A percentile compares a stretch with the other conserved stretches of the same genome.
These are phyloP conservation scores for Phaeoacremonium minimum DNA, from an alignment of 2,329 filamentous ascomycete genomes.

Conservation along the genomic window DNA sequence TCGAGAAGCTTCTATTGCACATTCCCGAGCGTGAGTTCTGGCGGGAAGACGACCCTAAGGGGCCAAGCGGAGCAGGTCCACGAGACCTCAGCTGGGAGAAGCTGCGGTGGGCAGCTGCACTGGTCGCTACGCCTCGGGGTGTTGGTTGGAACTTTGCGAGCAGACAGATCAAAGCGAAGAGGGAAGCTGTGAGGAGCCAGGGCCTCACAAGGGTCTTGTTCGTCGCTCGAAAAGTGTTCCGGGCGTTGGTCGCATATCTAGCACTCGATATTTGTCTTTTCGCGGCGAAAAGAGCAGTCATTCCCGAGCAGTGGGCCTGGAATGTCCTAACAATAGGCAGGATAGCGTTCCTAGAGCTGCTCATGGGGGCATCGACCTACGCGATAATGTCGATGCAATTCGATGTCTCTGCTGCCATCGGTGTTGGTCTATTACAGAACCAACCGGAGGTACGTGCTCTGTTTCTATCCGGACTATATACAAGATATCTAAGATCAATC, in stretches of 20 bases:
- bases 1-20: constrained; percentile 1
- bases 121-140: constrained; percentile 7
- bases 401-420: constrained; percentile 4
- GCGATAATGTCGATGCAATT: constrained; percentile 9
- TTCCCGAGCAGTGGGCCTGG: constrained; percentile 6
- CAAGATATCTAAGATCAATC: no score
- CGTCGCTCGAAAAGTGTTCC: not conserved
- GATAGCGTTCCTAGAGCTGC: constrained; percentile 5
- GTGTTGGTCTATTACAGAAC: constrained; percentile 5
- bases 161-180: not conserved
- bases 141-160: constrained; percentile 10
- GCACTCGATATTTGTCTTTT: constrained; percentile 7
- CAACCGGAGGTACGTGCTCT: constrained; percentile 8
- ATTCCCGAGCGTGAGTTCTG: constrained; percentile 1
- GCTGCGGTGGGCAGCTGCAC: constrained; percentile 3
- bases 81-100: constrained; percentile 4
- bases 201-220: constrained; percentile 1
- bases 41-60: not conserved
- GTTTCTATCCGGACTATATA: not conserved
- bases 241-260: constrained; percentile 6
- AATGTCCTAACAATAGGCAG: not conserved
- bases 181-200: not conserved
- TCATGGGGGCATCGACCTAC: constrained; percentile 7
- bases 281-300: not conserved
- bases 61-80: not conserved